phyloP scores from a whole-genome alignment of 768 basidiomycete species.

The Gyrodon lividus region DNA sequence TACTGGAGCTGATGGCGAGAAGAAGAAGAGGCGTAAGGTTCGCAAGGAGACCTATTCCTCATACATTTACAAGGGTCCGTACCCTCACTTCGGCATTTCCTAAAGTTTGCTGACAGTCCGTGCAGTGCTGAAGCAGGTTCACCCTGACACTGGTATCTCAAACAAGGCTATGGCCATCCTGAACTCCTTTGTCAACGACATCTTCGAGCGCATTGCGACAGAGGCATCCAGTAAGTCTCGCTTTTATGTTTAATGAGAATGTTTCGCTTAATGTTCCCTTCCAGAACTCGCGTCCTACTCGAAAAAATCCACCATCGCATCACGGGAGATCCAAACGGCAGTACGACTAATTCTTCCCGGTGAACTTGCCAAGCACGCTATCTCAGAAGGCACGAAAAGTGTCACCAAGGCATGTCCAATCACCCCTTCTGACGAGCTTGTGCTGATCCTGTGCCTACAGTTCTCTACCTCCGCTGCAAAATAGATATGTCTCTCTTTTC shows the following conservation, averaged over 20 bases:
- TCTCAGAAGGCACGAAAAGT: constrained; percentile 88
- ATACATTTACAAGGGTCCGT: constrained; percentile 88
- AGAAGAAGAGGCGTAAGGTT: constrained; percentile 86
- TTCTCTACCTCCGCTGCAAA: constrained; percentile 48
- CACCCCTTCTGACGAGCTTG: background rate
- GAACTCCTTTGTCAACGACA: constrained; percentile 92
- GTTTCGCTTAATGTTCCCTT: background rate
- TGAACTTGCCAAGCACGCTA: constrained; percentile 97
- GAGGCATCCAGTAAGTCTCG: constrained; percentile 76
- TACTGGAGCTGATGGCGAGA: constrained; percentile 63
- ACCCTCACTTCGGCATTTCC: background rate
- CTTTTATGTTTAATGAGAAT: background rate
- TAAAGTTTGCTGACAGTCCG: constrained; percentile 1
- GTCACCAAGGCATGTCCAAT: constrained; percentile 52
- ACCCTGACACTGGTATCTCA: constrained; percentile 98
- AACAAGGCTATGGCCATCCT: constrained; percentile 95
- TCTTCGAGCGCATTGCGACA: constrained; percentile 89
- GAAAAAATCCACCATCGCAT: constrained; percentile 98
- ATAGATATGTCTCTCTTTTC: constrained; percentile 23
- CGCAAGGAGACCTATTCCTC: constrained; percentile 93
- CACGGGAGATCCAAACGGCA: constrained; percentile 96
- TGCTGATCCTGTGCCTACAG: constrained; percentile 22
- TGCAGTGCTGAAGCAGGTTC: constrained; percentile 91
- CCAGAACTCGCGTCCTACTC: constrained; percentile 95
- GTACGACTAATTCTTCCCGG: constrained; percentile 95